These are phyloP conservation scores for Boletus sp. DNA, from an alignment of 768 basidiomycete genomes.

Conservation along the genomic window DNA sequence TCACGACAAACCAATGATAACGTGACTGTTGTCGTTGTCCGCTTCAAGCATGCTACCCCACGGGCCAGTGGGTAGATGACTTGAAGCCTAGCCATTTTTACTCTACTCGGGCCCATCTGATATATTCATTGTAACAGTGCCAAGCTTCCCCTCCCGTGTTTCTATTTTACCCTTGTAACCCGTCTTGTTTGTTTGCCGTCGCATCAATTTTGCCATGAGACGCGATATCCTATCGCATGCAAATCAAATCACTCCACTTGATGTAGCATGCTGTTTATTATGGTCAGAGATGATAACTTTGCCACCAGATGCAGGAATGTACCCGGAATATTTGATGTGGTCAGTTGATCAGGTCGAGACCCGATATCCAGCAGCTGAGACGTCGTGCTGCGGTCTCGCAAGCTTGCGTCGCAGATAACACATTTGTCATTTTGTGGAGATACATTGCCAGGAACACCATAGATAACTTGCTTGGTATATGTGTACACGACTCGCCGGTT, in stretches of 20 bases:
- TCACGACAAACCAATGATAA: slow-evolving; percentile 92
- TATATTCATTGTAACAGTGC: slow-evolving; percentile 9
- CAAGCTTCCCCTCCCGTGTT: not conserved
- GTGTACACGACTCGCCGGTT: not conserved
- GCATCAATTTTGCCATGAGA: not conserved
- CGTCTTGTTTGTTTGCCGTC: slow-evolving; percentile 1
- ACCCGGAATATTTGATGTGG: not conserved
- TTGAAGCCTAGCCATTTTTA: not conserved
- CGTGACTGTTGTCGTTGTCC: slow-evolving; percentile 85
- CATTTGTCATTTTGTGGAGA: not conserved
- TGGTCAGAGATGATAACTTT: not conserved
- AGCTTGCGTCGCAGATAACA: not conserved
- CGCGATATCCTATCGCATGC: not conserved
- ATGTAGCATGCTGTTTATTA: not conserved
- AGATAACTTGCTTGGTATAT: not conserved
- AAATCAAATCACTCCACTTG: not conserved
- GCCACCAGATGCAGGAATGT: not conserved
- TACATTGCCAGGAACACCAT: not conserved
- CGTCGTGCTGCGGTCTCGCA: not conserved
- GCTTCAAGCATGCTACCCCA: slow-evolving; percentile 52
- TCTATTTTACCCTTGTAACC: slow-evolving; percentile 4
- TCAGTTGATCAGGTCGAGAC: not conserved
- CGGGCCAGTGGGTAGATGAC: slow-evolving; percentile 11
- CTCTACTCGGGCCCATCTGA: not conserved
- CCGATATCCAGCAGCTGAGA: not conserved